Conservation (phyloP, 2,329 filamentous ascomycete genomes). For the Fusarium sacchari region DNA sequence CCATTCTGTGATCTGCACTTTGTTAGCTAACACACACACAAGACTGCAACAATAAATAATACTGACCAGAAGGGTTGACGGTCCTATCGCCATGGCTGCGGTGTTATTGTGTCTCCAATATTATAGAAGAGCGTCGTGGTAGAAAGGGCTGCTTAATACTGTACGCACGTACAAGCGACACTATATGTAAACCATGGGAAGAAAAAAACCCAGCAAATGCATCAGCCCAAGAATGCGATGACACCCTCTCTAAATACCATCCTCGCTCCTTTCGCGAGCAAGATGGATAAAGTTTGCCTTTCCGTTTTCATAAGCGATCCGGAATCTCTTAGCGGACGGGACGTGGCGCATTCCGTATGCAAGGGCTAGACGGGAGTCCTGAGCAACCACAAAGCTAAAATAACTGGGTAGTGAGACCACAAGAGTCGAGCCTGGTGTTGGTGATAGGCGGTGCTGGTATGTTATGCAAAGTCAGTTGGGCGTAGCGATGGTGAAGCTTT, state of each 20-base stretch:
- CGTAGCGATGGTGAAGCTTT: not conserved
- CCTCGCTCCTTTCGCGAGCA: not conserved
- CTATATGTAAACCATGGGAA: not conserved
- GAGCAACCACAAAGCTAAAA: not conserved
- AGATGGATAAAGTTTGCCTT: not conserved
- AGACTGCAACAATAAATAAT: rapidly evolving
- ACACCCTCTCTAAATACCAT: not conserved
- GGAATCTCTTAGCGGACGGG: not conserved
- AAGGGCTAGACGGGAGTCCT: not conserved
- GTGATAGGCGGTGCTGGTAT: not conserved
- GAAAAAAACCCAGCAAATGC: not conserved
- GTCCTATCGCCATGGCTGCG: not conserved
- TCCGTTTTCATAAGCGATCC: not conserved
- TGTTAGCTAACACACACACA: not conserved
- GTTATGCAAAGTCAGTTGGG: not conserved
- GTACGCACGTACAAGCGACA: not conserved
- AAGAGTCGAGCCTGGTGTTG: not conserved
- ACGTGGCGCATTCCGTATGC: not conserved
- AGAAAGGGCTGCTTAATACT: not conserved
- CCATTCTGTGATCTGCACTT: slow-evolving; percentile 14
- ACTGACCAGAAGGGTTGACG: slow-evolving; percentile 12
- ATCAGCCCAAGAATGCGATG: not conserved
- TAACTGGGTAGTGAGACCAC: not conserved
- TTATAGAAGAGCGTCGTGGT: not conserved
- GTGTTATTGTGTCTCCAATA: not conserved